A percentile compares a stretch with the other conserved stretches of the same genome.
These are phyloP conservation scores for Neoboletus subvelutipes DNA, from an alignment of 768 basidiomycete species.

Conservation along the genomic window DNA sequence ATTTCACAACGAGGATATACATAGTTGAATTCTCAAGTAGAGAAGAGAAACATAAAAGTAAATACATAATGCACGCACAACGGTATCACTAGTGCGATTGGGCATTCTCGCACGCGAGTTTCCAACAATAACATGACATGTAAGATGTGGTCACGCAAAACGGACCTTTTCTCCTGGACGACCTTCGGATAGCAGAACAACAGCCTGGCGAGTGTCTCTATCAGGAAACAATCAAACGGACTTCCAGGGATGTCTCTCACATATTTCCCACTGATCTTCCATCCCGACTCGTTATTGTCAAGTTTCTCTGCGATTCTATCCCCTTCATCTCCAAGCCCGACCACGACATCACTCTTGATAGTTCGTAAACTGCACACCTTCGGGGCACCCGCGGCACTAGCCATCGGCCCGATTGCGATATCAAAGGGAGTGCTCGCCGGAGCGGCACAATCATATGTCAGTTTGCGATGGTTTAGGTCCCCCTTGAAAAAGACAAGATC, in stretches of 20 bases:
- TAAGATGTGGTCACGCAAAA: constrained; percentile 47
- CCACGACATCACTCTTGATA: constrained; percentile 94
- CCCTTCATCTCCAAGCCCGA: constrained; percentile 70
- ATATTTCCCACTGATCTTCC: constrained; percentile 98
- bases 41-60: background rate
- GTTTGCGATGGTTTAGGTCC: constrained; percentile 89
- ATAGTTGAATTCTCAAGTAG: background rate
- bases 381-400: constrained; percentile 83
- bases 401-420: constrained; percentile 90
- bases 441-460: constrained; percentile 84
- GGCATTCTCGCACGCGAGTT: background rate
- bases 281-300: constrained; percentile 86
- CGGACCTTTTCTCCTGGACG: constrained; percentile 85
- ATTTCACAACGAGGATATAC: constrained; percentile 7
- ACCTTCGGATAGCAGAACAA: constrained; percentile 84
- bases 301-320: constrained; percentile 72
- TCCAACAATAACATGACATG: background rate
- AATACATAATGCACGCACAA: background rate
- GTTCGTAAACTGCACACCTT: constrained; percentile 85
- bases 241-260: constrained; percentile 46
- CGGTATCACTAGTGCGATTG: background rate
- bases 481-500: constrained; percentile 96
- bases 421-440: constrained; percentile 88
- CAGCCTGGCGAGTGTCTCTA: constrained; percentile 51
- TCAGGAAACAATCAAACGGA: constrained; percentile 15